Conservation (phyloP, 768 basidiomycete species). For the Tremella fuciformis region DNA sequence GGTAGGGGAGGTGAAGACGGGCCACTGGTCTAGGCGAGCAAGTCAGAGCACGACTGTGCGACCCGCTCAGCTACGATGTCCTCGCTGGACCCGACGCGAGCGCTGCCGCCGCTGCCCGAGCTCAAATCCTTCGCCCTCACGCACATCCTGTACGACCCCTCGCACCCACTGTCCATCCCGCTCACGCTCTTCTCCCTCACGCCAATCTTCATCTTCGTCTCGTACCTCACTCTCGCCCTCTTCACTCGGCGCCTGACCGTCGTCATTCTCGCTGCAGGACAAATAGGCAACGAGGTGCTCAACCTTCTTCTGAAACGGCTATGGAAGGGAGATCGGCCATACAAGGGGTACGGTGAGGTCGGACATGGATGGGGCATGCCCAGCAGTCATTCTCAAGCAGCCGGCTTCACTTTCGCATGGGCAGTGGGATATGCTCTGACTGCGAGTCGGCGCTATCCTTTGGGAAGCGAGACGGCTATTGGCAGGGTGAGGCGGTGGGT, state of each 20-base stretch:
- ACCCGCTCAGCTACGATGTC: conserved; percentile 14
- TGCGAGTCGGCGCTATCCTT: conserved; percentile 10
- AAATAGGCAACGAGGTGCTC: conserved; percentile 41
- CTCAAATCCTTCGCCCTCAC: conserved; percentile 44
- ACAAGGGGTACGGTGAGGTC: conserved; percentile 31
- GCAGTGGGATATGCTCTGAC: conserved; percentile 32
- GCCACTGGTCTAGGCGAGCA: too few species aligned
- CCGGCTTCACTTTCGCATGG: conserved; percentile 40
- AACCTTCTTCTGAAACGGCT: conserved; percentile 38
- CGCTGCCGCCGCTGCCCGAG: conserved; percentile 16
- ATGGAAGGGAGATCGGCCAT: conserved; percentile 41
- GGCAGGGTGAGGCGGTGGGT: conserved; percentile 13
- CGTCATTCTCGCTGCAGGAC: conserved; percentile 36
- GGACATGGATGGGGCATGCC: conserved; percentile 51
- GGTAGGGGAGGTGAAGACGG: too few species aligned
- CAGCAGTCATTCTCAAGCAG: conserved; percentile 48
- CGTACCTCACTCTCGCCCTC: conserved; percentile 45
- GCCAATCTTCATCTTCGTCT: conserved; percentile 50
- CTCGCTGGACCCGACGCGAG: conserved; percentile 21
- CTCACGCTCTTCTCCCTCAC: conserved; percentile 46
- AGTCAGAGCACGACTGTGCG: too few species aligned
- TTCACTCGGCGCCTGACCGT: conserved; percentile 44
- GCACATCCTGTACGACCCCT: conserved; percentile 44
- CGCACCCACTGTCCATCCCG: conserved; percentile 43
- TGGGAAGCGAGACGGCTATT: neutral